Base-by-base conservation (phyloP, 1,284 basidiomycete species). In the Ustilago tritici region DNA sequence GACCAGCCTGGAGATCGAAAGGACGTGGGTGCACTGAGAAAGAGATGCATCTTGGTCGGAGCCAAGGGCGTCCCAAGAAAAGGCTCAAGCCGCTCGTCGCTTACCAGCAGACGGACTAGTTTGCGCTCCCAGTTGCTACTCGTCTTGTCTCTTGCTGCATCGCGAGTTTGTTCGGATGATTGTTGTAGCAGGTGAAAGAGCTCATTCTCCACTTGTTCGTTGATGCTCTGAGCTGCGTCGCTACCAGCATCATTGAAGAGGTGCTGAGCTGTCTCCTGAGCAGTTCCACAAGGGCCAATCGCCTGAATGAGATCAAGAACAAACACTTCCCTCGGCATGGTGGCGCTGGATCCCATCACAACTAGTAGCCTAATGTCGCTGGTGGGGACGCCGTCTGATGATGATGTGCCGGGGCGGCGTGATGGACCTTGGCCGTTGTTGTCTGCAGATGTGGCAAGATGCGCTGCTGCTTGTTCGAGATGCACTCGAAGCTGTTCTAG, bases 1-100 rank as follows among this genome's bases (percentile, higher is more conserved):
- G 61, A 65, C 80, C 80, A 81, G 8, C 80, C 80, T 2, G 69
- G 36, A 28, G 70, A 72, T 6, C 77, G 80, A n/a, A 79, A 61
- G 2, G 56, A 34, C 6, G 59, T 10, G 4, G 77, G 77, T 4
- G 71, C 78, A 31, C 70, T 72, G 38, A 81, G 64, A 4, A 81
- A 70, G 28, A 79, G 31, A 14, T 79, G 71, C 36, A 65, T 76
- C 23, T 57, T 72, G 23, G 75, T 69, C 0, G 68, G 75, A 3
- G 70, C 68, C 1, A 72, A 40, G 14, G 67, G 46, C 1, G 61
- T 17, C 11, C 60, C 67, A 11, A 68, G 15, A 19, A 71, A 65
- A 2, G 62, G 34, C 34, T 71, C 68, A 34, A 72, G 69, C 4
- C 55, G 55, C 38, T 70, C 61, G 14, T 75, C 58, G 23, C 64